Evolutionary conservation across 2,329 filamentous ascomycete genomes (phyloP), one percentile per base, ranked within the genome.

Genomic region (Phoma herbarum): DNA sequence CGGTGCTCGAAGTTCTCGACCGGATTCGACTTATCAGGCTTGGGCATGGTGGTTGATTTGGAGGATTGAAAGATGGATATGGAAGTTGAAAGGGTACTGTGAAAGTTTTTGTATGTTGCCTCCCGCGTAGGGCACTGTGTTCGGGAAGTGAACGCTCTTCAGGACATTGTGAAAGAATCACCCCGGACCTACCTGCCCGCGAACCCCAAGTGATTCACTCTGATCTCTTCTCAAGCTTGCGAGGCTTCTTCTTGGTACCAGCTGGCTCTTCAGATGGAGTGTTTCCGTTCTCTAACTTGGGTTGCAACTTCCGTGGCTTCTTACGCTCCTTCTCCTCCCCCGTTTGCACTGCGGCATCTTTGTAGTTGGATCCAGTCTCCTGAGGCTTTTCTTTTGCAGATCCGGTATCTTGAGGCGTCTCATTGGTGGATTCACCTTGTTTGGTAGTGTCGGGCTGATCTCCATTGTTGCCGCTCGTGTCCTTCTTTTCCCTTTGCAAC

Each of bases 231-330:
- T 62, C 58, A 5, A 68, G 55, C 41, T 62, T 66, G 4, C 61
- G 63, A 12, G 62, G 60, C 29, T 63, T 54, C 18, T 50, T 46
- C 49, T 52, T 63, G 18, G 52, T 25, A 16, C 53, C 28, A 16
- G 35, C 16, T 29, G 57, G 28, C 22, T 49, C 25, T 3, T n/a
- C 14, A 23, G 48, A 10, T 22, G 45, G 18, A 7, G 46, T 2
- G 1, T 45, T 45, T 2, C 22, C 39, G 14, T 57, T 26, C 1
- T 44, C 37, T 18, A 56, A 56, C 16, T 50, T 61, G 1, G 44
- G 11, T n/a, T 64, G 57, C 39, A 67, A 20, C 22, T 67, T 67
- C 14, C 65, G 63, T 35, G 63, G 63, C 43, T 62, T 66, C 35
- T 66, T 67, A 2, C 63, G 63, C 20, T 48, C 45, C 12, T 59